A percentile compares a stretch with the other conserved stretches of the same genome.
phyloP scores from a whole-genome alignment of 2,329 filamentous ascomycete genomes.

The Didymella exigua region DNA sequence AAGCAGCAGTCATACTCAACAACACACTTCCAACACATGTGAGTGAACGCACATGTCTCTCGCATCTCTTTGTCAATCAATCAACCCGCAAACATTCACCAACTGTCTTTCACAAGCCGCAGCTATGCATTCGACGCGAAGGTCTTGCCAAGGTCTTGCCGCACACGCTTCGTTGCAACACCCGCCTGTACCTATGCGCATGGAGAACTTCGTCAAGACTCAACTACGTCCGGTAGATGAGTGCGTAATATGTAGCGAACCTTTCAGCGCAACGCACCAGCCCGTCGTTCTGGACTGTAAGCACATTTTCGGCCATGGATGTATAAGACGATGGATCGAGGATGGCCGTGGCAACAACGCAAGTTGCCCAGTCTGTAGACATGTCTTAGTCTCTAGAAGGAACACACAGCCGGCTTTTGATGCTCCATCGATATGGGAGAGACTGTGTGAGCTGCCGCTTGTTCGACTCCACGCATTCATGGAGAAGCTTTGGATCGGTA shows the following conservation, averaged over 20 bases:
- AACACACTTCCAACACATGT: not conserved
- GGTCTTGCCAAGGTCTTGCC: not conserved
- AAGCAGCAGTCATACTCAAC: not conserved
- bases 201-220: slow-evolving; percentile 36
- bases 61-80: slow-evolving; percentile 4
- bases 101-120: slow-evolving; percentile 1
- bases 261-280: slow-evolving; percentile 30
- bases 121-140: not conserved
- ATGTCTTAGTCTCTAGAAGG: slow-evolving; percentile 23
- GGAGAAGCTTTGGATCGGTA: slow-evolving; percentile 25
- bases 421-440: slow-evolving; percentile 33
- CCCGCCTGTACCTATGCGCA: slow-evolving; percentile 1
- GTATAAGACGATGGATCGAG: slow-evolving; percentile 38
- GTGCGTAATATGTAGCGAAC: slow-evolving; percentile 38
- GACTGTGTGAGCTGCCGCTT: slow-evolving; percentile 29
- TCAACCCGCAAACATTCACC: slow-evolving; percentile 13
- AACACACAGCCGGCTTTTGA: slow-evolving; percentile 22
- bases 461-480: slow-evolving; percentile 29
- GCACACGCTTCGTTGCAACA: not conserved
- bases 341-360: slow-evolving; percentile 30
- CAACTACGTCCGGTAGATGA: slow-evolving; percentile 34
- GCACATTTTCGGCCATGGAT: slow-evolving; percentile 41
- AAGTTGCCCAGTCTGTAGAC: slow-evolving; percentile 38
- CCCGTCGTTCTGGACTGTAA: slow-evolving; percentile 40
- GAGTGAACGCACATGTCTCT: not conserved